Percentiles rank a stretch among this genome's conserved stretches.
Evolutionary conservation across 2,329 filamentous ascomycete genomes (phyloP).

Genomic region (Xylaria digitata): DNA sequence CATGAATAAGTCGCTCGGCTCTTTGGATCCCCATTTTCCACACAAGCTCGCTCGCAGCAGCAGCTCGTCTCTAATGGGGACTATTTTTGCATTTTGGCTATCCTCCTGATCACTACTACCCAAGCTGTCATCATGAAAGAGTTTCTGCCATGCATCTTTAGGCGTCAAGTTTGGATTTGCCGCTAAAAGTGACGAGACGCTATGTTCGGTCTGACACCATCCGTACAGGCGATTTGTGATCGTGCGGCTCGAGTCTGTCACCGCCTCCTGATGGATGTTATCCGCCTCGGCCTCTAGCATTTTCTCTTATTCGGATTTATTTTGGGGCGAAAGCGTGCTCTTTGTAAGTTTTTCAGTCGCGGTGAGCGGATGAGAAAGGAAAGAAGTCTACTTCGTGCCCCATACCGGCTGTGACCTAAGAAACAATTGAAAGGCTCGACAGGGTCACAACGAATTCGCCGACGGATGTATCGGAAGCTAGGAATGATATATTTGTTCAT

Average conservation of each 20-base stretch:
- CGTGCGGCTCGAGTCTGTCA: conserved; percentile 43
- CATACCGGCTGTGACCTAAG: not conserved
- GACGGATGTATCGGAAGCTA: not conserved
- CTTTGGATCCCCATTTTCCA: conserved; percentile 73
- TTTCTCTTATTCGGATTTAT: not conserved
- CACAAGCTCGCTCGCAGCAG: conserved; percentile 67
- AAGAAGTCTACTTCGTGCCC: not conserved
- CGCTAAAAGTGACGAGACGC: conserved; percentile 69
- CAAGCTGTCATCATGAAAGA: conserved; percentile 59
- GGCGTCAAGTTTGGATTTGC: conserved; percentile 64
- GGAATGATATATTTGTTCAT: not conserved
- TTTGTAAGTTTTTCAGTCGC: not conserved
- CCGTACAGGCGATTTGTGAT: conserved; percentile 61
- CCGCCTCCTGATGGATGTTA: conserved; percentile 8
- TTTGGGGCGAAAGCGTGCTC: not conserved
- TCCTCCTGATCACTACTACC: conserved; percentile 23
- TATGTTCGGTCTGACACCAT: conserved; percentile 64
- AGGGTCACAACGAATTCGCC: not conserved
- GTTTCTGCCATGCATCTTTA: conserved; percentile 63
- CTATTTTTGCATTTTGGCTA: conserved; percentile 40
- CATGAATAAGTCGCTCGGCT: conserved; percentile 76
- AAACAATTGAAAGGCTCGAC: not conserved
- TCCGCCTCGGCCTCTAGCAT: conserved; percentile 9
- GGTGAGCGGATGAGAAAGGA: not conserved
- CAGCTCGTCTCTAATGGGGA: conserved; percentile 52